Percentiles rank a stretch among this genome's conserved stretches.
Evolutionary conservation across 495 filamentous ascomycete species (phyloP).

Genomic region (Acidiella bohemica): DNA sequence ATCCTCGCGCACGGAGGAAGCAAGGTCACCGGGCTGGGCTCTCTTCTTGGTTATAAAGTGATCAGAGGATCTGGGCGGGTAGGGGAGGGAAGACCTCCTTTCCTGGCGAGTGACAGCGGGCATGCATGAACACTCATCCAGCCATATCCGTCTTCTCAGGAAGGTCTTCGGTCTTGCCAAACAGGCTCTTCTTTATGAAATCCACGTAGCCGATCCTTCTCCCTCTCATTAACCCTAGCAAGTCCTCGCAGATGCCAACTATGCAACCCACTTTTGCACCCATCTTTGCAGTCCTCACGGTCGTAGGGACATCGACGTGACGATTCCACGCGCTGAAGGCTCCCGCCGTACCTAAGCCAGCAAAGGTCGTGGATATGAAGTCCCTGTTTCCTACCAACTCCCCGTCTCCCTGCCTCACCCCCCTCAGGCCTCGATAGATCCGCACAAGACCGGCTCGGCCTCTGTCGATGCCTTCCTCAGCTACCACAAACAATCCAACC

Average conservation of each 20-base stretch:
- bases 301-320: slow-evolving; percentile 66
- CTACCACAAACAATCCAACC: slow-evolving; percentile 53
- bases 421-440: slow-evolving; percentile 11
- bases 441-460: slow-evolving; percentile 21
- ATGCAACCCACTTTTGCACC: slow-evolving; percentile 63
- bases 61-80: too few species aligned
- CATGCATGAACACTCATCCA: too few species aligned
- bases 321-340: slow-evolving; percentile 76
- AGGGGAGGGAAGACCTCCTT: too few species aligned
- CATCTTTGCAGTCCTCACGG: slow-evolving; percentile 69
- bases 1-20: too few species aligned
- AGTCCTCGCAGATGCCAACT: slow-evolving; percentile 74
- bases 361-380: slow-evolving; percentile 60
- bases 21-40: too few species aligned
- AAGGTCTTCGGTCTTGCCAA: slow-evolving; percentile 3
- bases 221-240: slow-evolving; percentile 47
- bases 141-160: too few species aligned
- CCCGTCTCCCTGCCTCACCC: slow-evolving; percentile 11
- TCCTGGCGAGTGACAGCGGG: too few species aligned
- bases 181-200: slow-evolving; percentile 21
- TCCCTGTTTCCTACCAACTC: slow-evolving; percentile 54
- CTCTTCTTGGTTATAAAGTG: too few species aligned
- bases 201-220: slow-evolving; percentile 60
- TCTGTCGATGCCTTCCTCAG: slow-evolving; percentile 73
- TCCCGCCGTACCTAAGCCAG: slow-evolving; percentile 69